Conservation (phyloP, 305 asterid genomes). For the Solanum hybrid region DNA sequence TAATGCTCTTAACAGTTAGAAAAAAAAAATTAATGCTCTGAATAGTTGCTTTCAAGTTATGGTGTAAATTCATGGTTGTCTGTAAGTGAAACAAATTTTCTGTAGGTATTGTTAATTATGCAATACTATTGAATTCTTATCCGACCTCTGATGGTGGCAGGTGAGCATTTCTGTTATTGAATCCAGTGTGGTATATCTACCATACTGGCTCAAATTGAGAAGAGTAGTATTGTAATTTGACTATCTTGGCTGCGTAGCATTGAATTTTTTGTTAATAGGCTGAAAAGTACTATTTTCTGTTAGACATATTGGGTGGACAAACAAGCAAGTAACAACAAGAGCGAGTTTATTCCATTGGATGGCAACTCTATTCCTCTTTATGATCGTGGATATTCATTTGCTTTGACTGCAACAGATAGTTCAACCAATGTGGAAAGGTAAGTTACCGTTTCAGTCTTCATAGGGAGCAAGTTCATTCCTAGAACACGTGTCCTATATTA, state of each 20-base stretch:
- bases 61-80: background rate
- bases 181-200: background rate
- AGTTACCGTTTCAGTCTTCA: conserved; percentile 7
- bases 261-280: background rate
- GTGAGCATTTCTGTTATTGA: background rate
- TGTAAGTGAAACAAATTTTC: background rate
- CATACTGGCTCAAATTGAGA: background rate
- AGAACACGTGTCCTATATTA: background rate
- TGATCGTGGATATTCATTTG: conserved; percentile 86
- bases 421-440: conserved; percentile 62
- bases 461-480: conserved; percentile 3
- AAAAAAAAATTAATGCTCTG: background rate
- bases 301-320: conserved; percentile 83
- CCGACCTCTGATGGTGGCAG: background rate
- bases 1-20: background rate
- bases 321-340: conserved; percentile 26
- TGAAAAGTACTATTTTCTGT: background rate
- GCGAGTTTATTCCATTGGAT: conserved; percentile 53
- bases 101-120: background rate
- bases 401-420: conserved; percentile 59
- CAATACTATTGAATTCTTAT: background rate
- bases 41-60: background rate
- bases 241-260: background rate
- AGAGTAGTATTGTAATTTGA: background rate
- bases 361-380: conserved; percentile 69